These are phyloP conservation scores for Acrodontium crateriforme DNA, from an alignment of 2,329 filamentous ascomycete genomes.

Conservation along the genomic window DNA sequence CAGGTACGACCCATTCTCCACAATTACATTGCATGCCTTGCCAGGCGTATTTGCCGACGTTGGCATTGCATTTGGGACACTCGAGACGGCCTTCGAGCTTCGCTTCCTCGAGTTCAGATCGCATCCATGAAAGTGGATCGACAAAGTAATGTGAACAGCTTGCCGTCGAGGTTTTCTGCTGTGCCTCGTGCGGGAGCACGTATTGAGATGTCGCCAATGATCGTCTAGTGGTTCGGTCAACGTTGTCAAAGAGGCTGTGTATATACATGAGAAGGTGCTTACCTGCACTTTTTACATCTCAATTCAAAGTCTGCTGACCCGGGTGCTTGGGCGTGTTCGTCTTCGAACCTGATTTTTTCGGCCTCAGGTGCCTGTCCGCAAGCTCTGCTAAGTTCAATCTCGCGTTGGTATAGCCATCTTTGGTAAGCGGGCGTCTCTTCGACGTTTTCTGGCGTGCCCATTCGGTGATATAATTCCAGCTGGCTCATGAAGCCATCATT, in stretches of 20 bases:
- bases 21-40: conserved; percentile 89
- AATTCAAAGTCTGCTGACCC: conserved; percentile 44
- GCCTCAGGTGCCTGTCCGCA: conserved; percentile 66
- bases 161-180: conserved; percentile 6
- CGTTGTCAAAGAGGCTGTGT: neutral
- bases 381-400: conserved; percentile 53
- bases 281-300: conserved; percentile 83
- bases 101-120: conserved; percentile 65
- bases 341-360: conserved; percentile 67
- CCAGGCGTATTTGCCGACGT: conserved; percentile 90
- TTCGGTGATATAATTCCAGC: conserved; percentile 71
- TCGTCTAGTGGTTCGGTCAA: conserved; percentile 29
- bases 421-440: conserved; percentile 66
- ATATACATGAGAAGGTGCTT: conserved; percentile 20
- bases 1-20: conserved; percentile 78
- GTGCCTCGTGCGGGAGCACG: conserved; percentile 46
- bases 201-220: conserved; percentile 52
- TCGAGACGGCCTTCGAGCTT: conserved; percentile 70
- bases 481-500: conserved; percentile 88
- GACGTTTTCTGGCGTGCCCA: conserved; percentile 61
- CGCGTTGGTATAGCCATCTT: conserved; percentile 56
- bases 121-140: conserved; percentile 93
- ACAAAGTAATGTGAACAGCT: conserved; percentile 78
- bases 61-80: conserved; percentile 74
- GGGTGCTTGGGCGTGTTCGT: conserved; percentile 38